Conservation (phyloP, 2,329 filamentous ascomycete species). For the Fusarium proliferatum region DNA sequence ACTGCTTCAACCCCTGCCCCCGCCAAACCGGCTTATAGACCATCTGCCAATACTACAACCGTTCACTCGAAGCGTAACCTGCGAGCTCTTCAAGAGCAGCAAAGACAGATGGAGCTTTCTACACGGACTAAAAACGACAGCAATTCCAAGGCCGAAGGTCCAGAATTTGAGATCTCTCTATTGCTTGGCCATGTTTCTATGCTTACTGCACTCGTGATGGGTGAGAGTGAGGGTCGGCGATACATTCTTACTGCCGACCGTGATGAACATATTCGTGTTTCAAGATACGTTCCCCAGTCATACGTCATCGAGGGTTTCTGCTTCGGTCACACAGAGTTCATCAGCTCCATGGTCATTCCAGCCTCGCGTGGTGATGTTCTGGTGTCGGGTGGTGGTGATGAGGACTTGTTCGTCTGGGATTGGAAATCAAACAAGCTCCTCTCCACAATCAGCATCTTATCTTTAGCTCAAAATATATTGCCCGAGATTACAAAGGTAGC, state of each 20-base stretch:
- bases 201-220: slow-evolving; percentile 79
- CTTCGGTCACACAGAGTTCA: slow-evolving; percentile 86
- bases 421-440: slow-evolving; percentile 72
- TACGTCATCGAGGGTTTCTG: slow-evolving; percentile 92
- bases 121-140: slow-evolving; percentile 42
- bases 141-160: slow-evolving; percentile 49
- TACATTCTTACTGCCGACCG: slow-evolving; percentile 69
- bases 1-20: slow-evolving; percentile 23
- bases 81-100: slow-evolving; percentile 69
- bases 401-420: slow-evolving; percentile 82
- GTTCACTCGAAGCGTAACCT: slow-evolving; percentile 74
- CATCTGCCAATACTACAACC: slow-evolving; percentile 67
- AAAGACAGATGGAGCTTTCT: slow-evolving; percentile 55
- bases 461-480: slow-evolving; percentile 52
- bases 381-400: slow-evolving; percentile 88
- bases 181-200: slow-evolving; percentile 95
- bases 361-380: slow-evolving; percentile 68
- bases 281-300: slow-evolving; percentile 81
- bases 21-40: slow-evolving; percentile 53
- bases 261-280: slow-evolving; percentile 85
- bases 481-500: slow-evolving; percentile 57
- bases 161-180: slow-evolving; percentile 78
- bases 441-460: slow-evolving; percentile 64
- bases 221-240: slow-evolving; percentile 54
- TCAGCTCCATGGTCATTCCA: slow-evolving; percentile 79